Conservation (phyloP, 2,329 filamentous ascomycete genomes). For the Whalleya microplaca region DNA sequence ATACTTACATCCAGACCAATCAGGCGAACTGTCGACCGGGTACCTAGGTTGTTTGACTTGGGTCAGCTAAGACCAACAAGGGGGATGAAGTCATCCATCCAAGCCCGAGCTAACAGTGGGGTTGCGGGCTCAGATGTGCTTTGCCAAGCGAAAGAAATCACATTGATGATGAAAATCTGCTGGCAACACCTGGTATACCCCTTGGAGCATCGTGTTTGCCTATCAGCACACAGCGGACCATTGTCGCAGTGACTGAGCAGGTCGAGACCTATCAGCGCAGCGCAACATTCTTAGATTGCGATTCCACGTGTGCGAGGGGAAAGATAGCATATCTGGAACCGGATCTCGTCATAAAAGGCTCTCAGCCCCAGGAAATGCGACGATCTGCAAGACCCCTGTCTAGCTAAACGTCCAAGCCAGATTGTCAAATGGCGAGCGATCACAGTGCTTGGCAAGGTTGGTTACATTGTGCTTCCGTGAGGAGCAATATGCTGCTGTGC, state of each 20-base stretch:
- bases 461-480: neutral
- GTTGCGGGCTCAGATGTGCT: neutral
- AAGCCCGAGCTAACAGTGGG: neutral
- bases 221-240: neutral
- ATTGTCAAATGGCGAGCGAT: constrained; percentile 20
- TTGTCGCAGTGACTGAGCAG: neutral
- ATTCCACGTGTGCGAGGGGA: constrained; percentile 31
- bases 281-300: constrained; percentile 20
- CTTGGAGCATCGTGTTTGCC: neutral
- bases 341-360: constrained; percentile 32
- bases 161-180: neutral
- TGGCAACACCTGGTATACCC: neutral
- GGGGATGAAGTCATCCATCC: neutral
- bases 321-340: constrained; percentile 28
- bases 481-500: neutral
- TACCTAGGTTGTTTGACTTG: too few relatives aligned
- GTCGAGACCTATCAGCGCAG: neutral
- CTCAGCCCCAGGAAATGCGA: constrained; percentile 36
- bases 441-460: neutral
- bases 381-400: constrained; percentile 39
- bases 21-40: neutral
- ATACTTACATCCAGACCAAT: neutral
- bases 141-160: neutral
- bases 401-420: constrained; percentile 22
- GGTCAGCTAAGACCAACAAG: neutral